Conservation (phyloP, 2,329 filamentous ascomycete genomes). For the Venturia pyrina region DNA sequence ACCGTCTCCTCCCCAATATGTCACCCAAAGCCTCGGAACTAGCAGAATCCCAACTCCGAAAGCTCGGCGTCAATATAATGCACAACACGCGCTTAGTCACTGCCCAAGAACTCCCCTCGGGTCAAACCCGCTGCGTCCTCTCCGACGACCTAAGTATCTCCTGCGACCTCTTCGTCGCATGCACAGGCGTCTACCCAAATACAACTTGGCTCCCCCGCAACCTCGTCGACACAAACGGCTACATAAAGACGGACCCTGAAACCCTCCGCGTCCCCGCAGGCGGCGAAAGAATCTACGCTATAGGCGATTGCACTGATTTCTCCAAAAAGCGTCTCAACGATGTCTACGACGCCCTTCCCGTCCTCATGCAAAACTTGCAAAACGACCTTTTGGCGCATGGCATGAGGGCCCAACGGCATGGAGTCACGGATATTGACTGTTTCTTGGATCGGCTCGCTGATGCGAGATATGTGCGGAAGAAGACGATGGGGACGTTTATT, state of each 20-base stretch:
- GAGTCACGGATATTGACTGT: conserved; percentile 3
- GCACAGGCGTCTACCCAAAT: conserved; percentile 43
- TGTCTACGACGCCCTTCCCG: conserved; percentile 26
- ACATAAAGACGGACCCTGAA: conserved; percentile 36
- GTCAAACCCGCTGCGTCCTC: conserved; percentile 15
- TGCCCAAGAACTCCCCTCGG: conserved; percentile 15
- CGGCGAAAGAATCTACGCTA: conserved; percentile 24
- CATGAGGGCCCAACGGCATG: conserved; percentile 19
- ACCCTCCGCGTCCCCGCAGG: conserved; percentile 33
- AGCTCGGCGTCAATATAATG: conserved; percentile 21
- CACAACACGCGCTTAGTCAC: conserved; percentile 16
- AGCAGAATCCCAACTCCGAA: conserved; percentile 23
- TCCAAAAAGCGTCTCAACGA: conserved; percentile 24
- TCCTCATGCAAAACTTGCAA: conserved; percentile 24
- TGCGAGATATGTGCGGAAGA: conserved; percentile 15
- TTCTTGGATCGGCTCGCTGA: conserved; percentile 20
- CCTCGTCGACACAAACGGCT: conserved; percentile 36
- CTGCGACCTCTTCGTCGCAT: conserved; percentile 29
- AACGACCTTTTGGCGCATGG: conserved; percentile 25
- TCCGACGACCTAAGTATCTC: conserved; percentile 22
- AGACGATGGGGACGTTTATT: conserved; percentile 18
- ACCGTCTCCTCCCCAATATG: conserved; percentile 22
- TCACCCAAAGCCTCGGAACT: conserved; percentile 18
- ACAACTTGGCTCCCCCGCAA: conserved; percentile 39
- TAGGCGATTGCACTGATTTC: conserved; percentile 27